Percentiles rank a stretch among this genome's conserved stretches.
These are phyloP conservation scores for Peniophora sp. DNA, from an alignment of 1,284 basidiomycete genomes.

Conservation along the genomic window DNA sequence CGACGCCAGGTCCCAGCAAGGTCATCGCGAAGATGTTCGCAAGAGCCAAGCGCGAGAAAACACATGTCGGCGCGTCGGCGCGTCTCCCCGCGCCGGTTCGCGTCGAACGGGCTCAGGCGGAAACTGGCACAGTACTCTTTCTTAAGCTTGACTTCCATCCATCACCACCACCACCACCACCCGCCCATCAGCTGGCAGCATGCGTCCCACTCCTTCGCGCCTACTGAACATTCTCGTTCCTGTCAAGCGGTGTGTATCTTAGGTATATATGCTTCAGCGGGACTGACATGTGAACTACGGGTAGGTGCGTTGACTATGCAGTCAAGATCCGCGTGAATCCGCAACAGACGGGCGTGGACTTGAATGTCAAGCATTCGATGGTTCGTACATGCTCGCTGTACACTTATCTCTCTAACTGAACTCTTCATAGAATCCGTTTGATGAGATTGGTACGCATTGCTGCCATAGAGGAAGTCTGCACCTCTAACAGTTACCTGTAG, in stretches of 20 bases:
- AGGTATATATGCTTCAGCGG: conserved; percentile 18
- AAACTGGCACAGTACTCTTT: no score
- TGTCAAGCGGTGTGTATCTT: conserved; percentile 74
- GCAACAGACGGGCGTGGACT: conserved; percentile 87
- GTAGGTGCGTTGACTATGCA: conserved; percentile 69
- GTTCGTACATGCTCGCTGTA: conserved; percentile 35
- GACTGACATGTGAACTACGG: conserved; percentile 1
- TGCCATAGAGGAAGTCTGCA: no score
- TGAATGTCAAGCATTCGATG: conserved; percentile 96
- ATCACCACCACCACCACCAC: not conserved
- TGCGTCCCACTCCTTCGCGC: conserved; percentile 54
- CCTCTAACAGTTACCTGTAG: conserved; percentile 47
- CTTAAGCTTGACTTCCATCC: no score
- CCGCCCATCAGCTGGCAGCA: not conserved
- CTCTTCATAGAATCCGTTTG: conserved; percentile 78
- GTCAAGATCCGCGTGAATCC: conserved; percentile 94
- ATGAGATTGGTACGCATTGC: conserved; percentile 78
- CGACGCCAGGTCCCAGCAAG: no score
- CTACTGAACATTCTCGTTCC: conserved; percentile 88
- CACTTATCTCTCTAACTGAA: not conserved
- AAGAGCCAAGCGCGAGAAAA: no score
- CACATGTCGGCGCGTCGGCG: no score
- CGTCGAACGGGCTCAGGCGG: no score
- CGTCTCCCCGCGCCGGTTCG: no score
- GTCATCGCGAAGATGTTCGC: no score